These are phyloP conservation scores for Poa pratensis DNA, from an alignment of 176 grass and related monocot species.

Conservation along the genomic window DNA sequence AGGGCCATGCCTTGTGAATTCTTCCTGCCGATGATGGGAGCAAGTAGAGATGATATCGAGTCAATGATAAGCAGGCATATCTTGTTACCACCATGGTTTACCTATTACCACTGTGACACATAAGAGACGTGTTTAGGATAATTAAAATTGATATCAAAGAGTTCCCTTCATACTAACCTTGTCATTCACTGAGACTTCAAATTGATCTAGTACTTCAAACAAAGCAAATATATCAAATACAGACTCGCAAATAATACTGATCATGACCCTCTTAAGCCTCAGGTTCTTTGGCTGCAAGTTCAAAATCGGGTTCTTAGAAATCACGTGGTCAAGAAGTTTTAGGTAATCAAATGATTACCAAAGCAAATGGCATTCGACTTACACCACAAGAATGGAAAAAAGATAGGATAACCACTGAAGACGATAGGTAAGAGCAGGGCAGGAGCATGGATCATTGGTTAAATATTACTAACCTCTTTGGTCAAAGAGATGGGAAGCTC, in stretches of 20 bases:
- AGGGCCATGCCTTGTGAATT: slow-evolving; percentile 58
- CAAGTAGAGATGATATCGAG: slow-evolving; percentile 79
- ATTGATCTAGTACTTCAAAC: slow-evolving; percentile 65
- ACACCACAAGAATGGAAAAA: slow-evolving; percentile 2
- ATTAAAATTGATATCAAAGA: not conserved
- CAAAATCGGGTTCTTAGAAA: slow-evolving; percentile 32
- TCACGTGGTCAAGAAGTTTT: slow-evolving; percentile 3
- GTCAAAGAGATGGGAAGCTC: slow-evolving; percentile 32
- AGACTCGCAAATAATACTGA: slow-evolving; percentile 12
- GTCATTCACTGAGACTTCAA: slow-evolving; percentile 64
- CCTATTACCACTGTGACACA: slow-evolving; percentile 47
- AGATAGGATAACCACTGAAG: not conserved
- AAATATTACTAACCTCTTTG: slow-evolving; percentile 48
- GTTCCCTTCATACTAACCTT: slow-evolving; percentile 47
- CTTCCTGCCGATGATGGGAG: slow-evolving; percentile 77
- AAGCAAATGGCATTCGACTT: slow-evolving; percentile 14
- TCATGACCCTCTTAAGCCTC: slow-evolving; percentile 65
- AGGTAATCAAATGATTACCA: slow-evolving; percentile 14
- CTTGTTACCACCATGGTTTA: slow-evolving; percentile 49
- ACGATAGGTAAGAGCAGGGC: not conserved
- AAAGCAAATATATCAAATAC: slow-evolving; percentile 91
- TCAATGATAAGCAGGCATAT: slow-evolving; percentile 82
- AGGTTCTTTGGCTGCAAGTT: slow-evolving; percentile 55
- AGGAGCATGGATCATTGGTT: not conserved
- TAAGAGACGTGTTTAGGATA: slow-evolving; percentile 21